These are phyloP conservation scores for Coemansia sp. DNA, from an alignment of 192 early-diverging fungal genomes.

Conservation along the genomic window DNA sequence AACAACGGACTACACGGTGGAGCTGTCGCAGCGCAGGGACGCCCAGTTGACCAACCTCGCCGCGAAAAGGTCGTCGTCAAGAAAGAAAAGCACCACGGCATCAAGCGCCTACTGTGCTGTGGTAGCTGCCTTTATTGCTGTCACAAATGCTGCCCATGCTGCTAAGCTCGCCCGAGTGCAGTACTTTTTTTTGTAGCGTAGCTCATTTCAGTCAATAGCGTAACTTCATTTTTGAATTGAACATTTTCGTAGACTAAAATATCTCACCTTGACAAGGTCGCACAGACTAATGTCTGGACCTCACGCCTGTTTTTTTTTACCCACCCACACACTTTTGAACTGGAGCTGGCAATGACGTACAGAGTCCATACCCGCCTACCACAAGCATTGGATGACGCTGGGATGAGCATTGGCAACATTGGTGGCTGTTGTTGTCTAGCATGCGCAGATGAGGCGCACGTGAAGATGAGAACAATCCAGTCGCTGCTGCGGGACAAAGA, in stretches of 20 bases:
- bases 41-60: not conserved
- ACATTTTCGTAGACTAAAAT: not conserved
- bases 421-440: no score
- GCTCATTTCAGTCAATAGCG: not conserved
- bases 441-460: not conserved
- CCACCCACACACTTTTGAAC: no score
- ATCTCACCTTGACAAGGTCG: not conserved
- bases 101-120: not conserved
- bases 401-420: no score
- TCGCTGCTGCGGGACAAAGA: not conserved
- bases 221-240: not conserved
- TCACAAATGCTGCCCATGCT: not conserved
- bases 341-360: no score
- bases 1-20: not conserved
- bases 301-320: no score
- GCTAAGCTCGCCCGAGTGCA: not conserved
- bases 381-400: no score
- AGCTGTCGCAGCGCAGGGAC: not conserved
- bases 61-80: not conserved
- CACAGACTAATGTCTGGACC: not conserved
- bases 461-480: not conserved
- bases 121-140: not conserved
- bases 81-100: not conserved
- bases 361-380: no score
- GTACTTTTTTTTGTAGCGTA: not conserved